Conservation (phyloP, 352 stramenopile genomes). For the Globisporangium spiculum region DNA sequence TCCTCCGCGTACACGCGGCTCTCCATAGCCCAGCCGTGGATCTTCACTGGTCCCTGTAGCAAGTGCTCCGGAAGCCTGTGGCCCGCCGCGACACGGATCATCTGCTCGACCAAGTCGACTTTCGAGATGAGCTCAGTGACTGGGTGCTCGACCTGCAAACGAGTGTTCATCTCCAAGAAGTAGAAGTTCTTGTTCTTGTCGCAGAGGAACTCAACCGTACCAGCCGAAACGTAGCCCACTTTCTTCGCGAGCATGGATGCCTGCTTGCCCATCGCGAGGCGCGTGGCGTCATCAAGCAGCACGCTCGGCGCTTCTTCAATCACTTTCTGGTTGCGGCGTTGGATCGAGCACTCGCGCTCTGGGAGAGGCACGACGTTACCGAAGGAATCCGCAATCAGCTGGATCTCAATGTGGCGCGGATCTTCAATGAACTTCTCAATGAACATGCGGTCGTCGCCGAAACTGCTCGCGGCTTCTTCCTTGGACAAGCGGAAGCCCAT, state of each 20-base stretch:
- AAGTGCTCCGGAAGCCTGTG: conserved; percentile 85
- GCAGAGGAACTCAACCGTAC: conserved; percentile 97
- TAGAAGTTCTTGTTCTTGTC: conserved; percentile 97
- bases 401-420: conserved; percentile 98
- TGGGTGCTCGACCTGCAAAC: conserved; percentile 94
- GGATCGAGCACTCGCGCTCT: conserved; percentile 96
- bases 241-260: conserved; percentile 89
- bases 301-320: conserved; percentile 93
- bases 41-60: conserved; percentile 54
- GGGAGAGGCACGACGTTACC: conserved; percentile 92
- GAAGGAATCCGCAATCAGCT: conserved; percentile 91
- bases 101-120: conserved; percentile 95
- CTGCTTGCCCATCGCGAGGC: conserved; percentile 76
- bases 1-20: conserved; percentile 97
- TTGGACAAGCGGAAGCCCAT: conserved; percentile 86
- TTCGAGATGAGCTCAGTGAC: conserved; percentile 94
- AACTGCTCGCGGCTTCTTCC: conserved; percentile 88
- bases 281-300: conserved; percentile 88
- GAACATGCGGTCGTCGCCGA: conserved; percentile 95
- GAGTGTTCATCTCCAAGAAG: conserved; percentile 99
- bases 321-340: conserved; percentile 98
- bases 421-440: conserved; percentile 97
- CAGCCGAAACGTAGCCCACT: conserved; percentile 93
- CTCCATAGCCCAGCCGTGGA: conserved; percentile 89
- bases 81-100: conserved; percentile 93